These are phyloP conservation scores for Onygenales sp. DNA, from an alignment of 2,329 filamentous ascomycete species.

Conservation along the genomic window DNA sequence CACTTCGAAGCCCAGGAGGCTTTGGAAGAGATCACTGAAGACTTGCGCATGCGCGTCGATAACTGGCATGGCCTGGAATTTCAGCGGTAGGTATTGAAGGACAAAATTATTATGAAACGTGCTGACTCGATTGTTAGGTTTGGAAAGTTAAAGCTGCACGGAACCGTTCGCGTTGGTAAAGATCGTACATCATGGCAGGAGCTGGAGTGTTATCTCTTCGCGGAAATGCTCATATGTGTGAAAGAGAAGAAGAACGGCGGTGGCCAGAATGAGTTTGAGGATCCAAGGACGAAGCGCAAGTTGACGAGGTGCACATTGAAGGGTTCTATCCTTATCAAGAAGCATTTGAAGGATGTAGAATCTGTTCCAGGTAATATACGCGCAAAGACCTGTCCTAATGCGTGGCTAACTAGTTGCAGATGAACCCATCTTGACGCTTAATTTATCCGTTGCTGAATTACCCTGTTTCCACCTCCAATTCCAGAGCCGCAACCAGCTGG, in stretches of 20 bases:
- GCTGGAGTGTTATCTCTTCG: constrained; percentile 91
- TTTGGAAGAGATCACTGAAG: constrained; percentile 77
- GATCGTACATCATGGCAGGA: constrained; percentile 97
- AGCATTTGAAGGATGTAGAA: constrained; percentile 89
- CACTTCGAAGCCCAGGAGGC: constrained; percentile 69
- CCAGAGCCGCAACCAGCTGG: constrained; percentile 70
- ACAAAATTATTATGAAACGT: neutral
- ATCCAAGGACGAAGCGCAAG: constrained; percentile 47
- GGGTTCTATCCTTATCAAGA: constrained; percentile 96
- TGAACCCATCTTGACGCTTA: constrained; percentile 77
- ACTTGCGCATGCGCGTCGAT: constrained; percentile 76
- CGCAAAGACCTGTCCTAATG: neutral
- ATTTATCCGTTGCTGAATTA: constrained; percentile 80
- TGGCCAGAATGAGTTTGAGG: constrained; percentile 57
- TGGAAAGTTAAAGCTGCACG: constrained; percentile 82
- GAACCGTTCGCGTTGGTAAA: constrained; percentile 86
- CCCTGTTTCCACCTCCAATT: constrained; percentile 93
- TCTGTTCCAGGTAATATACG: constrained; percentile 35
- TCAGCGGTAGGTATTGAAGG: constrained; percentile 46
- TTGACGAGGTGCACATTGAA: constrained; percentile 78
- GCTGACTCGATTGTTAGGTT: constrained; percentile 49
- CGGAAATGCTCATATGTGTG: constrained; percentile 98
- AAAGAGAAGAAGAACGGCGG: constrained; percentile 77
- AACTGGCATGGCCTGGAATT: constrained; percentile 98
- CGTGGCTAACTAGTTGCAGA: constrained; percentile 36